A percentile compares a stretch with the other conserved stretches of the same genome.
phyloP scores from a whole-genome alignment of 2,329 filamentous ascomycete genomes.

The Colletotrichum paranaense region DNA sequence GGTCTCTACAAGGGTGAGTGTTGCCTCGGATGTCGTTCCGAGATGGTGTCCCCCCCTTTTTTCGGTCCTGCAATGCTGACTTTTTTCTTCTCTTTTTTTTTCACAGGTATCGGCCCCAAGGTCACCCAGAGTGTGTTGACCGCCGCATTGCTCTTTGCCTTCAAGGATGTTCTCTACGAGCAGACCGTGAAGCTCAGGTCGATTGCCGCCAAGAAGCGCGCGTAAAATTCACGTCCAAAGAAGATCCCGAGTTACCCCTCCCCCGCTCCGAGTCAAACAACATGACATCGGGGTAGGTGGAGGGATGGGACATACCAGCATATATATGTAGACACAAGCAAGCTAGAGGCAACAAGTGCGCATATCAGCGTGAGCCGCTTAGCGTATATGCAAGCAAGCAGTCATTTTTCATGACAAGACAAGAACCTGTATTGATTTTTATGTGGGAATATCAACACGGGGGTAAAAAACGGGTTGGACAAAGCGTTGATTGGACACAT shows the following conservation, averaged over 20 bases:
- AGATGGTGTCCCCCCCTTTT: neutral
- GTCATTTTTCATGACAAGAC: neutral
- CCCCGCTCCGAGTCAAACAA: slow-evolving; percentile 39
- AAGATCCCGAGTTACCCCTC: neutral
- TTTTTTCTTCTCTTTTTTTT: neutral
- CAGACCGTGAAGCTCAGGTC: slow-evolving; percentile 76
- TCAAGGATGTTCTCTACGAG: slow-evolving; percentile 96
- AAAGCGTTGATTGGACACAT: neutral
- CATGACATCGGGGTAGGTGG: neutral
- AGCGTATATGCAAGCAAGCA: slow-evolving; percentile 10
- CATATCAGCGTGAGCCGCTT: slow-evolving; percentile 11
- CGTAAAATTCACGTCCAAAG: slow-evolving; percentile 4
- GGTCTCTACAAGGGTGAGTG: slow-evolving; percentile 85
- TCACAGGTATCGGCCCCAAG: slow-evolving; percentile 89
- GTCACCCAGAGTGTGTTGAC: slow-evolving; percentile 97
- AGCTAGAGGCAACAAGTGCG: slow-evolving; percentile 18
- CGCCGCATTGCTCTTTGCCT: slow-evolving; percentile 94
- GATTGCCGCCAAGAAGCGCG: slow-evolving; percentile 52
- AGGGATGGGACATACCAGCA: slow-evolving; percentile 2
- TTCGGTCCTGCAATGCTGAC: slow-evolving; percentile 32
- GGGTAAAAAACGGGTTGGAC: slow-evolving; percentile 5
- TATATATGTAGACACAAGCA: slow-evolving; percentile 23
- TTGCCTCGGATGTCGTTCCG: neutral
- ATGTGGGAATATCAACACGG: slow-evolving; percentile 9
- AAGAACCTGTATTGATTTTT: slow-evolving; percentile 22